A percentile compares a stretch with the other conserved stretches of the same genome.
These are phyloP conservation scores for Epichloe hybrida DNA, from an alignment of 2,329 filamentous ascomycete genomes.

Conservation along the genomic window DNA sequence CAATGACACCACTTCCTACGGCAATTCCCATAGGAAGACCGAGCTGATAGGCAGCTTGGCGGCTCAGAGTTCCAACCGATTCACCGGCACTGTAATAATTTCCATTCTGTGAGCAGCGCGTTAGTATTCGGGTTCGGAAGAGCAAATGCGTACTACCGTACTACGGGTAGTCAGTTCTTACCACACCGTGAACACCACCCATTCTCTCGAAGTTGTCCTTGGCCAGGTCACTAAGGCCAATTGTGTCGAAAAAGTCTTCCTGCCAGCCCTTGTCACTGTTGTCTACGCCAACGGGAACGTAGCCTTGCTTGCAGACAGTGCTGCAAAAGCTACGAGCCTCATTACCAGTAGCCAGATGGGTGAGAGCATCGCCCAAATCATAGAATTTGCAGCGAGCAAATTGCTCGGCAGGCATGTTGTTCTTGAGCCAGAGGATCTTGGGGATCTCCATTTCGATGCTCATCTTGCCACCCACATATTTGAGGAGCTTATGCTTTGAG, in stretches of 20 bases:
- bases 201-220: conserved; percentile 85
- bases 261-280: conserved; percentile 98
- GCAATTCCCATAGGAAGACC: conserved; percentile 79
- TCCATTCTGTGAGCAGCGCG: conserved; percentile 55
- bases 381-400: conserved; percentile 96
- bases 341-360: conserved; percentile 83
- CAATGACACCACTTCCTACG: conserved; percentile 91
- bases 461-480: conserved; percentile 96
- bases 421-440: conserved; percentile 96
- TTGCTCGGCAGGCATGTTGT: conserved; percentile 85
- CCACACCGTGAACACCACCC: conserved; percentile 88
- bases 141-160: neutral
- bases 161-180: conserved; percentile 21
- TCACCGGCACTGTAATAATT: conserved; percentile 86
- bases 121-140: neutral
- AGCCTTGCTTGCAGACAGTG: conserved; percentile 94
- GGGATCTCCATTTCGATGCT: conserved; percentile 99
- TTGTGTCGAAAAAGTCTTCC: conserved; percentile 76
- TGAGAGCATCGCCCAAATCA: conserved; percentile 83
- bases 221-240: conserved; percentile 73
- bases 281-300: conserved; percentile 90
- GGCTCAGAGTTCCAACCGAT: conserved; percentile 70
- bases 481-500: conserved; percentile 81
- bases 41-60: conserved; percentile 69
- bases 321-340: conserved; percentile 92